Evolutionary conservation across 2,329 filamentous ascomycete genomes (phyloP).

Genomic region (Epichloe uncinata): DNA sequence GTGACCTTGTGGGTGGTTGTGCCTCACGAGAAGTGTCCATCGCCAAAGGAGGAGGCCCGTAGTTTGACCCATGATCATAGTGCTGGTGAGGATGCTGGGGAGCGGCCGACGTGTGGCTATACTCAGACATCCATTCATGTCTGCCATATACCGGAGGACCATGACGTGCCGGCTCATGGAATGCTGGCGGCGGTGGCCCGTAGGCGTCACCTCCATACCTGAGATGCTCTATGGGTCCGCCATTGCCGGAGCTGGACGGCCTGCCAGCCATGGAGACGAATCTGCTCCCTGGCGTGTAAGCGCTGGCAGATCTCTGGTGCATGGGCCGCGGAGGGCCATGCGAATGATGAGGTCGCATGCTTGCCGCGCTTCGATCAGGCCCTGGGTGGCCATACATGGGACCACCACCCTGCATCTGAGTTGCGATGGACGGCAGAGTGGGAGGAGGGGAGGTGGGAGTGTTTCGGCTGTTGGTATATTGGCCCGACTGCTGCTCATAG

Average conservation of each 20-base stretch:
- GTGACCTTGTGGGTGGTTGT: background rate
- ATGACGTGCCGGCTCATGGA: conserved; percentile 5
- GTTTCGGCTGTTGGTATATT: background rate
- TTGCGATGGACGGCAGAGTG: conserved; percentile 14
- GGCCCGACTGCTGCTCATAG: background rate
- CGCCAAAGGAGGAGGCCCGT: background rate
- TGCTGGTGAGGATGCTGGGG: background rate
- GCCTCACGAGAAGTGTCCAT: background rate
- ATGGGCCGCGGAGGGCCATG: conserved; percentile 6
- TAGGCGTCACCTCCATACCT: conserved; percentile 1
- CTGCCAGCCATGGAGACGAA: conserved; percentile 5
- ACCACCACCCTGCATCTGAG: conserved; percentile 8
- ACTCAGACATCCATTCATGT: conserved; percentile 1
- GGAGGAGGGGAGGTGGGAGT: conserved; percentile 6
- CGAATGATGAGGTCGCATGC: background rate
- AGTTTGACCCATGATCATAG: background rate
- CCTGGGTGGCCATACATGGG: background rate
- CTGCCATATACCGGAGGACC: background rate
- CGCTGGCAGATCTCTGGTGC: conserved; percentile 14
- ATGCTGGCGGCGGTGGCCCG: background rate
- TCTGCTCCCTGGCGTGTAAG: conserved; percentile 8
- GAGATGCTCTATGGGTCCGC: background rate
- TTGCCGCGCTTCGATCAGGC: background rate
- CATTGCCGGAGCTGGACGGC: conserved; percentile 10
- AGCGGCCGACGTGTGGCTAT: background rate